A percentile compares a stretch with the other conserved stretches of the same genome.
These are phyloP conservation scores for Solanum dulcamara DNA, from an alignment of 257 asterid species.

Conservation along the genomic window DNA sequence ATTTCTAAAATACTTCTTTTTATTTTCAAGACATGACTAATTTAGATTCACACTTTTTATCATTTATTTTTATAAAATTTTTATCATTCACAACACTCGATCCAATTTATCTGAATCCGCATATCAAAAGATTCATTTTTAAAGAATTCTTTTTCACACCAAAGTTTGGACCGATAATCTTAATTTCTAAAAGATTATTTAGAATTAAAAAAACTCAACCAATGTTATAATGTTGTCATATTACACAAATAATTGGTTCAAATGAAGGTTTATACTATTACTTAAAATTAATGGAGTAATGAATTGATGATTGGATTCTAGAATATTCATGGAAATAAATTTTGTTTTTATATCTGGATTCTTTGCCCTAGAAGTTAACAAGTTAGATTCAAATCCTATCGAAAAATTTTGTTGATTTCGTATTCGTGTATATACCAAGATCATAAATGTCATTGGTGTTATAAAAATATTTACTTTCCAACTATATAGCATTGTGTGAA, in stretches of 20 bases:
- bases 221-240: not conserved
- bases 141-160: not conserved
- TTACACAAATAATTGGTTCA: not conserved
- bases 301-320: not conserved
- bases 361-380: not conserved
- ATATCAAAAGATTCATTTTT: not conserved
- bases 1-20: too few relatives aligned
- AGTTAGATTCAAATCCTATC: not conserved
- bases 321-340: not conserved
- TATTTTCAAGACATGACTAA: too few relatives aligned
- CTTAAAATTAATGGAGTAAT: not conserved
- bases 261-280: not conserved
- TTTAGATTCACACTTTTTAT: not conserved
- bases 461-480: not conserved
- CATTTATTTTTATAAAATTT: not conserved
- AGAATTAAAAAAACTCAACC: not conserved
- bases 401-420: not conserved
- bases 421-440: not conserved
- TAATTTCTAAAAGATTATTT: too few relatives aligned
- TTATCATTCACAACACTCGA: not conserved
- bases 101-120: rapidly evolving
- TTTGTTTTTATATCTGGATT: not conserved
- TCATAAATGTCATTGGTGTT: not conserved
- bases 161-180: too few relatives aligned
- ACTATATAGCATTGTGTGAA: not conserved